A percentile compares a stretch with the other conserved stretches of the same genome.
phyloP scores from a whole-genome alignment of 2,329 filamentous ascomycete genomes.

The Pleomassaria siparia region DNA sequence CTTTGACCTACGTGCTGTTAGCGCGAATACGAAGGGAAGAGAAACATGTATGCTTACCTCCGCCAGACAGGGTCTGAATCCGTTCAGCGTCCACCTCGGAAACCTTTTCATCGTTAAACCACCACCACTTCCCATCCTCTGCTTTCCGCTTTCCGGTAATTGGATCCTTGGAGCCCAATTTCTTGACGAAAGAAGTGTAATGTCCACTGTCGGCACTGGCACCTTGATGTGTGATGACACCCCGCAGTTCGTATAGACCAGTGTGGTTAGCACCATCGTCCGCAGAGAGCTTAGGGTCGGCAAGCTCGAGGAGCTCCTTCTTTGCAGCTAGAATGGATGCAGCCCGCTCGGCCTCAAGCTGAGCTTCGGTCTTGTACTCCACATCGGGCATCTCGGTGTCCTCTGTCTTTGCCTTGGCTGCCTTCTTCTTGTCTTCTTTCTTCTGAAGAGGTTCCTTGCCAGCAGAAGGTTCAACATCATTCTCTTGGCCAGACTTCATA shows the following conservation, averaged over 20 bases:
- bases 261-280: constrained; percentile 90
- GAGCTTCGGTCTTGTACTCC: constrained; percentile 88
- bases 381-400: constrained; percentile 73
- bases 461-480: constrained; percentile 46
- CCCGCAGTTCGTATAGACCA: constrained; percentile 90
- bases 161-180: constrained; percentile 71
- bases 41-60: constrained; percentile 58
- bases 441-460: constrained; percentile 54
- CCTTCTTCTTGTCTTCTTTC: constrained; percentile 46
- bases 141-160: constrained; percentile 75
- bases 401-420: constrained; percentile 55
- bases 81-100: constrained; percentile 88
- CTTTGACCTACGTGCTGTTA: constrained; percentile 59
- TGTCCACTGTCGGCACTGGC: constrained; percentile 96
- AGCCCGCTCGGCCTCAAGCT: constrained; percentile 83
- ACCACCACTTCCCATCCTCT: constrained; percentile 98
- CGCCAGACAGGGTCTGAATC: constrained; percentile 85
- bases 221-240: constrained; percentile 94
- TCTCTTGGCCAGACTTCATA: constrained; percentile 58
- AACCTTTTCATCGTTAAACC: constrained; percentile 99
- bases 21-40: constrained; percentile 4
- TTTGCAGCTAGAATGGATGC: constrained; percentile 76
- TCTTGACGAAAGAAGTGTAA: constrained; percentile 98
- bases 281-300: constrained; percentile 70
- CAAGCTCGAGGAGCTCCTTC: constrained; percentile 80